Evolutionary conservation across 1,284 basidiomycete genomes (phyloP), one percentile per base, ranked within the genome.

Genomic region (Inonotus hispidus): DNA sequence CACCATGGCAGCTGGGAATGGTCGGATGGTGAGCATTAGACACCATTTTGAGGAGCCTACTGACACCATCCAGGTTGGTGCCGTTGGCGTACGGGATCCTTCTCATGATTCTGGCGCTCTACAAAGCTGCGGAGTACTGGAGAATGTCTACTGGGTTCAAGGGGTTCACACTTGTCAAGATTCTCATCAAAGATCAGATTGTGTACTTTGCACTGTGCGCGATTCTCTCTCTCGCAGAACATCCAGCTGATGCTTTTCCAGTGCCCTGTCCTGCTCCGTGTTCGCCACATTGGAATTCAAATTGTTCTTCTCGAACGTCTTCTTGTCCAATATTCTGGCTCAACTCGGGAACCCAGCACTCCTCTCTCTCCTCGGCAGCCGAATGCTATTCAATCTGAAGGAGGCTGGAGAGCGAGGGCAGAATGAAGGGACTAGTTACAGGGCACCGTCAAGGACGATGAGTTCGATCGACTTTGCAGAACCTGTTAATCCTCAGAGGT

Each of bases 261-360:
- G n/a, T n/a, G n/a, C n/a, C n/a, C n/a, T n/a, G n/a, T n/a, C n/a
- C 3, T 50, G 43, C 43, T 47, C 43, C 29, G n/a, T 50, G 3
- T 19, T 56, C 3, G 8, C 47, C 21, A 60, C 56, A 1, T 29
- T 56, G 2, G 13, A 39, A 3, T 46, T 23, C 43, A 23, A 23
- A 21, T 0, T 59, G 19, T 5, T 19, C 16, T 2, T 47, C 4
- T 21, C 8, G 11, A 60, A 29, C 29, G 7, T 4, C 16, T 37
- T 37, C 11, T 2, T 41, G 23, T 41, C 41, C 16, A n/a, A 0
- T 16, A 2, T 55, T 16, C 21, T 58, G 2, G n/a, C 1, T 14
- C 3, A 45, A 10, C 49, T 60, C 16, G 58, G 58, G 10, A 55
- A 55, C 23, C 58, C 58, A 7, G 21, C 53, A 10, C 11, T 56